These are phyloP conservation scores for Colletotrichum noveboracense DNA, from an alignment of 2,329 filamentous ascomycete genomes.

Conservation along the genomic window DNA sequence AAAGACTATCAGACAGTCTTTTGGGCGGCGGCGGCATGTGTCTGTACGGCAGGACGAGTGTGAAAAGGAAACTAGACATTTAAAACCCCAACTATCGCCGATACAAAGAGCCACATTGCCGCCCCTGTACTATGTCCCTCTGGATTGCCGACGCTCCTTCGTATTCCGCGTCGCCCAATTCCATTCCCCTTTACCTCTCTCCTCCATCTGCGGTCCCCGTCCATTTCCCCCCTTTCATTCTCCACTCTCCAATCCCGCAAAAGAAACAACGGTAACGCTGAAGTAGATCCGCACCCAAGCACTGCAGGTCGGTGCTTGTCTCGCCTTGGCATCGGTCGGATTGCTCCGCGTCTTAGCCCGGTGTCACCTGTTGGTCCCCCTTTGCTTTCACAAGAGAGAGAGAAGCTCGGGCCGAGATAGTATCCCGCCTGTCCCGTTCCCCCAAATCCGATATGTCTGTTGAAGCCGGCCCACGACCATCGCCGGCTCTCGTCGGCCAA, in stretches of 20 bases:
- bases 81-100: constrained; percentile 6
- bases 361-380: not conserved
- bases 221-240: not conserved
- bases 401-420: not conserved
- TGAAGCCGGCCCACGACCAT: not conserved
- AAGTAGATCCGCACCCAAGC: not conserved
- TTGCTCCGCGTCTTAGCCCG: not conserved
- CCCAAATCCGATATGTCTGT: not conserved
- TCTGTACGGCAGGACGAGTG: not conserved
- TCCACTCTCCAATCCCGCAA: not conserved
- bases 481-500: not conserved
- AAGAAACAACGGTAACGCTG: not conserved
- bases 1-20: not conserved
- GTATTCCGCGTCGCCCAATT: not conserved
- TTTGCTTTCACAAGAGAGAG: not conserved
- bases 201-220: not conserved
- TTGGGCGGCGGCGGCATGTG: not conserved
- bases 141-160: constrained; percentile 12
- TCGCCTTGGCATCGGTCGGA: not conserved
- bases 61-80: not conserved
- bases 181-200: not conserved
- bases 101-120: not conserved
- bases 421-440: not conserved
- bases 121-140: not conserved
- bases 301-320: not conserved